phyloP scores from a whole-genome alignment of 805 yeast species.

The Limtongozyma cylindracea region DNA sequence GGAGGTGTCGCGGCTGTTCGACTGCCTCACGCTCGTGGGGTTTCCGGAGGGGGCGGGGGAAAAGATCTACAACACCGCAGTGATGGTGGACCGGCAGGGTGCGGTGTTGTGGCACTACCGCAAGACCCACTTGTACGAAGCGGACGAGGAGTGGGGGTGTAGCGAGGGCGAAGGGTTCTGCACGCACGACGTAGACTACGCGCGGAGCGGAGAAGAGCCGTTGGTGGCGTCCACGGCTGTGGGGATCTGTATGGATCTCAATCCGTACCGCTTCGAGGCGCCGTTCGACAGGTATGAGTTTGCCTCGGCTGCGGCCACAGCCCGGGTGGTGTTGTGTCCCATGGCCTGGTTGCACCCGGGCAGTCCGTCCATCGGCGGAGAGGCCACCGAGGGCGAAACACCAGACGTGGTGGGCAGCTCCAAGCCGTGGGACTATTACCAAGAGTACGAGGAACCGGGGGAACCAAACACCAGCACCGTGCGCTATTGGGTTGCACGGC shows the following conservation, averaged over 20 bases:
- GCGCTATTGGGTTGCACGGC: conserved; percentile 70
- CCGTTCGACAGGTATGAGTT: conserved; percentile 60
- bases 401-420: neutral
- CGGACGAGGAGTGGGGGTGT: conserved; percentile 70
- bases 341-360: conserved; percentile 61
- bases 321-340: conserved; percentile 32
- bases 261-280: conserved; percentile 65
- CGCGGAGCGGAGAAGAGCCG: conserved; percentile 1
- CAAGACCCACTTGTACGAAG: conserved; percentile 50
- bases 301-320: conserved; percentile 23
- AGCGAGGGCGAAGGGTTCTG: conserved; percentile 23
- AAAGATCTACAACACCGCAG: conserved; percentile 43
- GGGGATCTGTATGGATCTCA: conserved; percentile 89
- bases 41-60: conserved; percentile 37
- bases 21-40: conserved; percentile 55
- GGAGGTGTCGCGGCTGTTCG: conserved; percentile 17
- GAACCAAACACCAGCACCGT: conserved; percentile 22
- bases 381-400: neutral
- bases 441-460: conserved; percentile 4
- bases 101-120: conserved; percentile 36
- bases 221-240: conserved; percentile 18
- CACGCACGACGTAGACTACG: conserved; percentile 17
- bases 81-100: conserved; percentile 36
- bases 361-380: conserved; percentile 13
- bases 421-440: conserved; percentile 4